Evolutionary conservation across 169 alveolate species (phyloP).

Genomic region (Perkinsus olseni): DNA sequence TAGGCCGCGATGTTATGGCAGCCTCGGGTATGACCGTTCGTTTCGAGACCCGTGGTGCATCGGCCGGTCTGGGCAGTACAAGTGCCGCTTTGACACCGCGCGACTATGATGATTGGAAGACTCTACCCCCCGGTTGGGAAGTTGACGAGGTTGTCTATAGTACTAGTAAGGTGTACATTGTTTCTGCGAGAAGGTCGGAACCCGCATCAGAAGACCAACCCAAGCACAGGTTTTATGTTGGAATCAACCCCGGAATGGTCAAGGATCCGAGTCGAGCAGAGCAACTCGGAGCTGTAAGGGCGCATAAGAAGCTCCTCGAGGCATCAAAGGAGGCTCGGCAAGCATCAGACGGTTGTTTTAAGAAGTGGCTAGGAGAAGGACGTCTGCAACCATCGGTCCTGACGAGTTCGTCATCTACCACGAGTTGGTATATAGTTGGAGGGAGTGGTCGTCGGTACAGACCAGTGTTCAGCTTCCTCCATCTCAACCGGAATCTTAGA

Average conservation of each 20-base stretch:
- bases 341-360: not conserved
- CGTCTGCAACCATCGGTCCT: not conserved
- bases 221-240: not conserved
- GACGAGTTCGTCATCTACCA: not conserved
- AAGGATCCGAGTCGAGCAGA: too few species aligned
- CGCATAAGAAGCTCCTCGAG: not conserved
- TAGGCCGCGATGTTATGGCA: too few species aligned
- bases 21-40: not conserved
- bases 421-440: not conserved
- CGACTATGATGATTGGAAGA: not conserved
- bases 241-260: not conserved
- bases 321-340: not conserved
- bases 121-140: not conserved
- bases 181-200: not conserved
- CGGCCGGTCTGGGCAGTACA: not conserved
- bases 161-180: not conserved
- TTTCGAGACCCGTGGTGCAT: not conserved
- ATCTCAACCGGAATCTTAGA: not conserved
- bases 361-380: not conserved
- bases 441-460: not conserved
- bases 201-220: not conserved
- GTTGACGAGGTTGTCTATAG: not conserved
- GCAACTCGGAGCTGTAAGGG: not conserved
- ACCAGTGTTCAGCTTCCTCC: not conserved
- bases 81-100: too few species aligned